Conservation (phyloP, 306 rosid species). For the Nissolia schottii region DNA sequence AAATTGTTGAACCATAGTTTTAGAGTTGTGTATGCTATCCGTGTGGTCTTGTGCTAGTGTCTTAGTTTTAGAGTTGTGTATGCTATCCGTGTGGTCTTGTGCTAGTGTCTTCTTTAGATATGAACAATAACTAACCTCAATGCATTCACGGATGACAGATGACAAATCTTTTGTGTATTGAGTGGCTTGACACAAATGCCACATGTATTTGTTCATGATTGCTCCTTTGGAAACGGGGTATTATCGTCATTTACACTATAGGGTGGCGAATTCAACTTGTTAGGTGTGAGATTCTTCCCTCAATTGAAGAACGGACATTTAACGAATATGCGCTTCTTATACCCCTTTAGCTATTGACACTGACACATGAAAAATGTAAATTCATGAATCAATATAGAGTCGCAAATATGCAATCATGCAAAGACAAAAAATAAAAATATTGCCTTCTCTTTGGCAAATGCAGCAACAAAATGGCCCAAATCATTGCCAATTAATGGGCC, state of each 20-base stretch:
- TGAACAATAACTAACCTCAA: constrained; percentile 17
- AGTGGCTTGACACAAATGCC: not conserved
- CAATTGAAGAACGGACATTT: constrained; percentile 15
- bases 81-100: too few species aligned
- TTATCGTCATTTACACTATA: not conserved
- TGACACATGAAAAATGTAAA: too few species aligned
- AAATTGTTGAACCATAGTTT: too few species aligned
- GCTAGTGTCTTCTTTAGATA: too few species aligned
- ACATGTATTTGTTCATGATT: not conserved
- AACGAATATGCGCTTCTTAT: constrained; percentile 32
- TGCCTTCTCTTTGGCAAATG: too few species aligned
- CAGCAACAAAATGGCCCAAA: too few species aligned
- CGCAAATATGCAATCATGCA: not conserved
- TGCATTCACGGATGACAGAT: not conserved
- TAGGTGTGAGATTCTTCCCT: not conserved
- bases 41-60: too few species aligned
- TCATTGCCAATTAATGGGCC: too few species aligned
- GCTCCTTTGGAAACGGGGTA: not conserved
- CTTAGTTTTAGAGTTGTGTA: too few species aligned
- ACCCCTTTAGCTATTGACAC: not conserved
- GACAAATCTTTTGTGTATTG: not conserved
- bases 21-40: too few species aligned
- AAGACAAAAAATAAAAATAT: too few species aligned
- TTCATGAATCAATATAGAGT: too few species aligned
- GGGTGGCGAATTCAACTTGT: not conserved